Evolutionary conservation across 768 basidiomycete genomes (phyloP).

Genomic region (Auriscalpium vulgare): DNA sequence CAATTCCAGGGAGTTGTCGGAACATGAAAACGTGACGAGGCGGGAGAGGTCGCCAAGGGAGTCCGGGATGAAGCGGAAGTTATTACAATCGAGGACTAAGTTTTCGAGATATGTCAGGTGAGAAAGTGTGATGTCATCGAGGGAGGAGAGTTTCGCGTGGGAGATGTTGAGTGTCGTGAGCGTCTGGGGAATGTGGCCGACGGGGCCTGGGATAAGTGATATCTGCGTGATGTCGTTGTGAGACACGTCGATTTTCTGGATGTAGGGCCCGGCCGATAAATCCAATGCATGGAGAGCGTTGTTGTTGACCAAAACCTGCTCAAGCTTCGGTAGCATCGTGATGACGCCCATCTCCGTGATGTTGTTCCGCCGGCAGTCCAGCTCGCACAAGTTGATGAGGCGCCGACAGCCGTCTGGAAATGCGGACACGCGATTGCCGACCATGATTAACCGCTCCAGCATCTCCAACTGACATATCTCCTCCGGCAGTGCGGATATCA

Average conservation of each 20-base stretch:
- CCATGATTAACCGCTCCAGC: conserved; percentile 67
- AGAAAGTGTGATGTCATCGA: conserved; percentile 66
- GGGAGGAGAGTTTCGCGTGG: conserved; percentile 76
- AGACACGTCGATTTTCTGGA: conserved; percentile 65
- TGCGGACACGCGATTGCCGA: conserved; percentile 74
- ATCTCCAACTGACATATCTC: conserved; percentile 62
- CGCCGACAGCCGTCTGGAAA: conserved; percentile 57
- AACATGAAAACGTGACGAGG: conserved; percentile 72
- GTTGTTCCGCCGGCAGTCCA: conserved; percentile 84
- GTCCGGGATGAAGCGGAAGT: conserved; percentile 79
- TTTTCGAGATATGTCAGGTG: conserved; percentile 64
- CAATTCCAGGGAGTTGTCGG: conserved; percentile 79
- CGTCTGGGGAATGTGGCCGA: conserved; percentile 36
- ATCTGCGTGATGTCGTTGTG: conserved; percentile 87
- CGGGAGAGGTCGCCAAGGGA: conserved; percentile 64
- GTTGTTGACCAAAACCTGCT: conserved; percentile 67
- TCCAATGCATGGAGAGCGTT: conserved; percentile 79
- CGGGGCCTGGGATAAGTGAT: conserved; percentile 46
- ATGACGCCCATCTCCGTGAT: conserved; percentile 70
- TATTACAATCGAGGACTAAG: conserved; percentile 80
- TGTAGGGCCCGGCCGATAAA: conserved; percentile 58
- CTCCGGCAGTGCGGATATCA: conserved; percentile 71
- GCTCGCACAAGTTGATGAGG: conserved; percentile 51
- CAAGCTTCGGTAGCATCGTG: conserved; percentile 60
- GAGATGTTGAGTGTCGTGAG: conserved; percentile 82